Evolutionary conservation across 108 stramenopile genomes (phyloP).

Genomic region (Cyclotella kingstonii): DNA sequence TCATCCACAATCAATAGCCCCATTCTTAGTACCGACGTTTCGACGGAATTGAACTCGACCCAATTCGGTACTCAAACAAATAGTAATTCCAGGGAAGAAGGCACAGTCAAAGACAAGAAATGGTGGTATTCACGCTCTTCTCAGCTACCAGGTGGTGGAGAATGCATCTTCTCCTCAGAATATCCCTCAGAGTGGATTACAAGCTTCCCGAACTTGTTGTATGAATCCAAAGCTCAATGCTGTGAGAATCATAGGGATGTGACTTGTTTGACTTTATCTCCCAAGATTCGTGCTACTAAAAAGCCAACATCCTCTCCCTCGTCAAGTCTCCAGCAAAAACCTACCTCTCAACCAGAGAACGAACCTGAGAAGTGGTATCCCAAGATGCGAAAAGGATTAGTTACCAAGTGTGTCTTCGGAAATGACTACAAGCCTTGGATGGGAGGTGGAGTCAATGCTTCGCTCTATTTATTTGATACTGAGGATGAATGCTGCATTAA

Average conservation of each 20-base stretch:
- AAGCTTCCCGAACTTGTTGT: conserved; percentile 5
- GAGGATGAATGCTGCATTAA: not conserved
- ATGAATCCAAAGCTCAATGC: not conserved
- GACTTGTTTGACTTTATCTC: not conserved
- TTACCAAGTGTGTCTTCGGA: not conserved
- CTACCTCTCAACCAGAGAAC: not conserved
- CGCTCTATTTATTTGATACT: not conserved
- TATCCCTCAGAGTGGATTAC: not conserved
- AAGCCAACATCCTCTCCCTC: not conserved
- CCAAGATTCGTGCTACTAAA: not conserved
- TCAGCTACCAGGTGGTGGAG: not conserved
- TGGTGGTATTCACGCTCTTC: not conserved
- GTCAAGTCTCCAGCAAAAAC: not conserved
- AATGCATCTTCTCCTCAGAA: not conserved
- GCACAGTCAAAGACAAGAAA: no score
- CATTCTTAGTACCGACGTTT: no score
- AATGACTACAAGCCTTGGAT: not conserved
- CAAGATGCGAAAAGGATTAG: not conserved
- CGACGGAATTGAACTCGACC: no score
- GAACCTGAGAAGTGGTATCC: not conserved
- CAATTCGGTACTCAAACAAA: no score
- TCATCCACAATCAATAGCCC: no score
- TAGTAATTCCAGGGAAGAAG: no score
- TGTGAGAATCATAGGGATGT: conserved; percentile 2
- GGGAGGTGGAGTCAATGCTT: conserved; percentile 2